Percentiles rank a stretch among this genome's conserved stretches.
Evolutionary conservation across 768 basidiomycete species (phyloP).

Genomic region (Tephrocybe sp.): DNA sequence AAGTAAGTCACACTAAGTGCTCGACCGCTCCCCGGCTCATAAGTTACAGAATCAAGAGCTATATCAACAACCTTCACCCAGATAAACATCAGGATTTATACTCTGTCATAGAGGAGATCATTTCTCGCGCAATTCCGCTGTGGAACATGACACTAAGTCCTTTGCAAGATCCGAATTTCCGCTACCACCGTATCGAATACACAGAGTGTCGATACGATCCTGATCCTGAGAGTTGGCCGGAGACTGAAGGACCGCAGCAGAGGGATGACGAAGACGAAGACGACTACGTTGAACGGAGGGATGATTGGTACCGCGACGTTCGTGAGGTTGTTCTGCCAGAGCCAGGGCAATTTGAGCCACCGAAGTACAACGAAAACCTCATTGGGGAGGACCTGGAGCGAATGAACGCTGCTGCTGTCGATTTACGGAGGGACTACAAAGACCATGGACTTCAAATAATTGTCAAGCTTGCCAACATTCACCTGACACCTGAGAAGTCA

Average conservation of each 20-base stretch:
- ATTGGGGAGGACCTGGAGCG: not conserved
- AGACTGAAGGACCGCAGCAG: constrained; percentile 16
- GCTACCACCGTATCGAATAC: constrained; percentile 18
- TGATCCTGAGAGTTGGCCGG: constrained; percentile 9
- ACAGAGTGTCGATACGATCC: constrained; percentile 13
- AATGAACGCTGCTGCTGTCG: not conserved
- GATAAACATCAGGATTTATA: constrained; percentile 24
- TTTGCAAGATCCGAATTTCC: not conserved
- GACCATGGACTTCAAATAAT: constrained; percentile 27
- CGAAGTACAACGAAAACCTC: not conserved
- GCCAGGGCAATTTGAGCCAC: constrained; percentile 15
- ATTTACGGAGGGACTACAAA: constrained; percentile 14
- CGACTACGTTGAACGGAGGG: constrained; percentile 13
- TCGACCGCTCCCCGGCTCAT: not conserved
- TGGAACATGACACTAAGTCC: constrained; percentile 29
- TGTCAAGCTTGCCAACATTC: constrained; percentile 32
- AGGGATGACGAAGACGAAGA: constrained; percentile 18
- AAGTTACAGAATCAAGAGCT: constrained; percentile 29
- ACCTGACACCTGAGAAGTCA: constrained; percentile 36
- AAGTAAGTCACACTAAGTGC: constrained; percentile 13
- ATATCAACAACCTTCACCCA: constrained; percentile 45
- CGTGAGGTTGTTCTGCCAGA: constrained; percentile 16
- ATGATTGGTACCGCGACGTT: constrained; percentile 7
- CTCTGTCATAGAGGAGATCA: constrained; percentile 25
- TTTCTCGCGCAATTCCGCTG: constrained; percentile 29